Percentiles rank a stretch among this genome's conserved stretches.
phyloP scores from a whole-genome alignment of 345 rosid species.

The Clausena lansium region DNA sequence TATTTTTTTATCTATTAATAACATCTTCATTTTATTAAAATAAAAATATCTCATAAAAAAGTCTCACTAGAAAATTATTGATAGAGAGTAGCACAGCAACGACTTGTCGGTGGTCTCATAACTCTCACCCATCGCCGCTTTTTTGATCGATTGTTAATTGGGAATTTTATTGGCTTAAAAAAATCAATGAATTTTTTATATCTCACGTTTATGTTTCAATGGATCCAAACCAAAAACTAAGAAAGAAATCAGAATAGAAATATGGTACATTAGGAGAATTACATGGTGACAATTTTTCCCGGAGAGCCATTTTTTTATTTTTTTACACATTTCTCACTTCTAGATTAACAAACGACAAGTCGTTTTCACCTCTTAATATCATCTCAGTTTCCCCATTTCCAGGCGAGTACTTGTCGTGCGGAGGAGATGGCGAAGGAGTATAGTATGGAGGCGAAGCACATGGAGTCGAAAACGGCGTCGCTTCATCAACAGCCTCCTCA shows the following conservation, averaged over 20 bases:
- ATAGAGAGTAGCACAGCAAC: too few relatives aligned
- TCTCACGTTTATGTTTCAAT: background rate
- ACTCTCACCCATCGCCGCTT: background rate
- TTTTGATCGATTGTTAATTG: background rate
- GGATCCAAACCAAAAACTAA: background rate
- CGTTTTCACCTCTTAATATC: background rate
- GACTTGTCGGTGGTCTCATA: background rate
- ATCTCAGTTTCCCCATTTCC: background rate
- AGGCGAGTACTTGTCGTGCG: background rate
- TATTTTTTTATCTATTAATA: too few relatives aligned
- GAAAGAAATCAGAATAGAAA: background rate
- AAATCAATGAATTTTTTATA: background rate
- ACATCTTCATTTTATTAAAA: too few relatives aligned
- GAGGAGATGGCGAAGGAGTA: slow-evolving; percentile 71
- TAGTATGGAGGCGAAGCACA: slow-evolving; percentile 55
- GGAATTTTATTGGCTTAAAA: background rate
- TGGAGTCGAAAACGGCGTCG: slow-evolving; percentile 74
- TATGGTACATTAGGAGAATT: background rate
- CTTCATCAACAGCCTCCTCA: slow-evolving; percentile 11
- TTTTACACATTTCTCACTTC: background rate
- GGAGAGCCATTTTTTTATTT: background rate
- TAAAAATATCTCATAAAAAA: too few relatives aligned
- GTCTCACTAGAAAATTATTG: too few relatives aligned
- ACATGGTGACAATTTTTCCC: background rate
- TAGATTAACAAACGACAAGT: background rate